Percentiles rank a stretch among this genome's conserved stretches.
Conservation (phyloP, 371 early-diverging fungal genomes). For the Zychaea mexicana region DNA sequence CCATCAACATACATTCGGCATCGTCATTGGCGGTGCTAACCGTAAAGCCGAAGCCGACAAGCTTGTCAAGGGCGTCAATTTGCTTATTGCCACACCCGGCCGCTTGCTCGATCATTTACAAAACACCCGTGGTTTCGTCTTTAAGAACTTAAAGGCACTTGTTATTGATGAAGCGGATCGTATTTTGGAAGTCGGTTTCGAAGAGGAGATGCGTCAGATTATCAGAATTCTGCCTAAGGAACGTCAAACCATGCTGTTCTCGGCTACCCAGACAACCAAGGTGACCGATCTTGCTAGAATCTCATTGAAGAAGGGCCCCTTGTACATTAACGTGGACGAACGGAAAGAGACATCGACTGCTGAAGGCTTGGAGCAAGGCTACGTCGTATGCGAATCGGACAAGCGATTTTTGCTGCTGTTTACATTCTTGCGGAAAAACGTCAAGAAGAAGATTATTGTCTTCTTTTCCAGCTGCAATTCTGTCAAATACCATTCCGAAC, state of each 20-base stretch:
- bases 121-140: slow-evolving; percentile 82
- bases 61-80: slow-evolving; percentile 89
- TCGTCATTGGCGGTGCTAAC: slow-evolving; percentile 92
- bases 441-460: slow-evolving; percentile 73
- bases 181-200: slow-evolving; percentile 96
- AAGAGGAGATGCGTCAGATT: slow-evolving; percentile 89
- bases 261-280: slow-evolving; percentile 88
- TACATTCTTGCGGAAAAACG: slow-evolving; percentile 34
- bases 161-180: slow-evolving; percentile 99
- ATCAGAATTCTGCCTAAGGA: slow-evolving; percentile 68
- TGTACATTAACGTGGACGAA: slow-evolving; percentile 54
- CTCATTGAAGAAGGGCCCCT: slow-evolving; percentile 73
- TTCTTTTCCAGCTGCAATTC: slow-evolving; percentile 92
- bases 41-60: slow-evolving; percentile 91
- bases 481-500: slow-evolving; percentile 89
- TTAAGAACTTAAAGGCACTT: slow-evolving; percentile 81
- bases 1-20: slow-evolving; percentile 88
- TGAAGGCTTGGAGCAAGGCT: slow-evolving; percentile 36
- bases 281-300: slow-evolving; percentile 84
- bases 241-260: slow-evolving; percentile 88
- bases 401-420: slow-evolving; percentile 45
- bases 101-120: slow-evolving; percentile 94
- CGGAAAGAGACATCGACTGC: slow-evolving; percentile 24
- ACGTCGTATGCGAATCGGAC: slow-evolving; percentile 42
- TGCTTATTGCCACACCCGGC: slow-evolving; percentile 98